These are phyloP conservation scores for Boletus huronensis DNA, from an alignment of 768 basidiomycete genomes.

Conservation along the genomic window DNA sequence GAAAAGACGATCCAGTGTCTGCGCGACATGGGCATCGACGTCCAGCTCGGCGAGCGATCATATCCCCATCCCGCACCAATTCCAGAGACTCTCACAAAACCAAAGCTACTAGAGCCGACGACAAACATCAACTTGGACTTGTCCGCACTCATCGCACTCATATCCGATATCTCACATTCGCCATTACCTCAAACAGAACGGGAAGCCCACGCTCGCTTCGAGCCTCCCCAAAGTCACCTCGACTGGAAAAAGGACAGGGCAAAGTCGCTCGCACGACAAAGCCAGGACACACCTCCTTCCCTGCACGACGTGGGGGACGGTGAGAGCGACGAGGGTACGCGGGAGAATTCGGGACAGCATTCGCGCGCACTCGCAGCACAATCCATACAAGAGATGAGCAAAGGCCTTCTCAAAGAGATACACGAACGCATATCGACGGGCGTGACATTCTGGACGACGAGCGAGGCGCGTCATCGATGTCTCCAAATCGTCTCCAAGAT, in stretches of 20 bases:
- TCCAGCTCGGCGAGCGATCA: conserved; percentile 60
- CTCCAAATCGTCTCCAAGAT: conserved; percentile 78
- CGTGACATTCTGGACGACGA: conserved; percentile 77
- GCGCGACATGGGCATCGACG: conserved; percentile 57
- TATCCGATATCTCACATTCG: conserved; percentile 79
- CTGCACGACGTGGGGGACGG: conserved; percentile 6
- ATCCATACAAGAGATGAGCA: conserved; percentile 69
- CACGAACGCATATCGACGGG: conserved; percentile 39
- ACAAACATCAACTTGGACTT: conserved; percentile 74
- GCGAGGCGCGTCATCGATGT: conserved; percentile 70
- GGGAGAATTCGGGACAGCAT: conserved; percentile 48
- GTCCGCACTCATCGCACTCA: conserved; percentile 78
- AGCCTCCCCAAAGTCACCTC: conserved; percentile 52
- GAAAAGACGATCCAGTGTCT: conserved; percentile 54
- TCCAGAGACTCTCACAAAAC: background rate
- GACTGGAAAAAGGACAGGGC: conserved; percentile 51
- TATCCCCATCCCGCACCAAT: conserved; percentile 9
- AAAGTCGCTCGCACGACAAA: conserved; percentile 7
- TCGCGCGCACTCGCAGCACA: conserved; percentile 71
- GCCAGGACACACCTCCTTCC: background rate
- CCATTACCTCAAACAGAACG: conserved; percentile 53
- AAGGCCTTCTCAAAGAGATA: conserved; percentile 60
- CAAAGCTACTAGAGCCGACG: conserved; percentile 44
- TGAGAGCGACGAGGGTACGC: background rate
- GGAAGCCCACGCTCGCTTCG: conserved; percentile 63